phyloP scores from a whole-genome alignment of 1,284 basidiomycete species.

The Ganoderma resinaceum region DNA sequence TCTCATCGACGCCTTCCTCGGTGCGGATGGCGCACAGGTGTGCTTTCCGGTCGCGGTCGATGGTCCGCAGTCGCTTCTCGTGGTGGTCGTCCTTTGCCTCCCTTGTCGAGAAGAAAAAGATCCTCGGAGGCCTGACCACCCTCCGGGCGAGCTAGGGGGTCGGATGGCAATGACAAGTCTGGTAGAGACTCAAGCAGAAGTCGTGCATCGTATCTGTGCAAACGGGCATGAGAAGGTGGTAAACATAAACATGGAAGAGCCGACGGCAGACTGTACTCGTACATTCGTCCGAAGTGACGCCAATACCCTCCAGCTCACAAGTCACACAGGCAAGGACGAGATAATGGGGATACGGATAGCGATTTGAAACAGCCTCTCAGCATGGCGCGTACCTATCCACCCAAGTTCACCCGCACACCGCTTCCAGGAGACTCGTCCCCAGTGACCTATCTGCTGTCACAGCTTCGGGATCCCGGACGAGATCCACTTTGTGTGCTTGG shows the following conservation, averaged over 20 bases:
- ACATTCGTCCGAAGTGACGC: not conserved
- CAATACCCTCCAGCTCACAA: not conserved
- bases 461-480: constrained; percentile 58
- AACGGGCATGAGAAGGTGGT: constrained; percentile 11
- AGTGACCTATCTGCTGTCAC: constrained; percentile 52
- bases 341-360: constrained; percentile 19
- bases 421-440: constrained; percentile 40
- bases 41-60: constrained; percentile 68
- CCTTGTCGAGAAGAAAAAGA: constrained; percentile 74
- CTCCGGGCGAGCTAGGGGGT: constrained; percentile 54
- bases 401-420: constrained; percentile 54
- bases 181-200: constrained; percentile 68
- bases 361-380: constrained; percentile 7
- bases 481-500: constrained; percentile 72
- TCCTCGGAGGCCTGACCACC: constrained; percentile 87
- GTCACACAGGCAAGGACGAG: constrained; percentile 10
- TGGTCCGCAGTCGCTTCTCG: constrained; percentile 67
- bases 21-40: constrained; percentile 64
- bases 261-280: constrained; percentile 2
- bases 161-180: constrained; percentile 21
- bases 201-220: constrained; percentile 77
- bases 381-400: constrained; percentile 67
- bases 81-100: constrained; percentile 72
- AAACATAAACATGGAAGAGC: constrained; percentile 22
- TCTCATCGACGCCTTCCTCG: constrained; percentile 45